A percentile compares a stretch with the other conserved stretches of the same genome.
phyloP scores from a whole-genome alignment of 1,284 basidiomycete genomes.

The Cryptococcus sp. region DNA sequence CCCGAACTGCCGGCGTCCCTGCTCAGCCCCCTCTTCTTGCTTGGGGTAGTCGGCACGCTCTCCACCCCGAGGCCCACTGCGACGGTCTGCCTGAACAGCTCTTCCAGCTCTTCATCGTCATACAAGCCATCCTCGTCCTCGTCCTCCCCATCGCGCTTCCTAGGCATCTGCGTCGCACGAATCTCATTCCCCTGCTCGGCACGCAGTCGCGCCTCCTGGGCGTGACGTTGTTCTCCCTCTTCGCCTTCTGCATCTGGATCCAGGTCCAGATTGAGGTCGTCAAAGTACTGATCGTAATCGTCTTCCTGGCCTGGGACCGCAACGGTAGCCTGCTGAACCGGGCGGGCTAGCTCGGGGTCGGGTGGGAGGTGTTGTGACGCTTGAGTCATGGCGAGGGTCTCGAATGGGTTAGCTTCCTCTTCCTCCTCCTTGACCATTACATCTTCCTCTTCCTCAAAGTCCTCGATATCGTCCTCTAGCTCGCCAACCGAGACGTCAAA shows the following conservation, averaged over 20 bases:
- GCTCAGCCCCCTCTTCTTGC: constrained; percentile 8
- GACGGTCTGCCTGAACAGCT: constrained; percentile 32
- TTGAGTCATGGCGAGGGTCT: constrained; percentile 34
- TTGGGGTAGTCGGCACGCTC: constrained; percentile 22
- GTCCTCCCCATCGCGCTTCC: constrained; percentile 14
- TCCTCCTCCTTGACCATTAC: constrained; percentile 10
- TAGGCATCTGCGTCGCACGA: constrained; percentile 38
- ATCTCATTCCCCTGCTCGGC: constrained; percentile 32
- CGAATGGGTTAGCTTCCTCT: constrained; percentile 43
- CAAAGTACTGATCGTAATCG: constrained; percentile 25
- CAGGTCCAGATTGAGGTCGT: constrained; percentile 2
- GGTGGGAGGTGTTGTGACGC: constrained; percentile 33
- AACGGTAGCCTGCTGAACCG: constrained; percentile 31
- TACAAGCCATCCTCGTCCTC: constrained; percentile 29
- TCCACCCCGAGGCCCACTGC: constrained; percentile 18
- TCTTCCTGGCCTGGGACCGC: constrained; percentile 30
- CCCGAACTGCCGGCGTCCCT: neutral
- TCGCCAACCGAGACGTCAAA: neutral
- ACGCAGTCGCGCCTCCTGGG: constrained; percentile 28
- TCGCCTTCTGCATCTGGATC: neutral
- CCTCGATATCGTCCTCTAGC: constrained; percentile 1
- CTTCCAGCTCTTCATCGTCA: constrained; percentile 39
- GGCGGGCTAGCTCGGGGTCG: constrained; percentile 42
- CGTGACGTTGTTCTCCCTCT: constrained; percentile 13
- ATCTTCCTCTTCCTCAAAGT: neutral